phyloP scores from a whole-genome alignment of 257 asterid species.

The Rubia yunnanensis region DNA sequence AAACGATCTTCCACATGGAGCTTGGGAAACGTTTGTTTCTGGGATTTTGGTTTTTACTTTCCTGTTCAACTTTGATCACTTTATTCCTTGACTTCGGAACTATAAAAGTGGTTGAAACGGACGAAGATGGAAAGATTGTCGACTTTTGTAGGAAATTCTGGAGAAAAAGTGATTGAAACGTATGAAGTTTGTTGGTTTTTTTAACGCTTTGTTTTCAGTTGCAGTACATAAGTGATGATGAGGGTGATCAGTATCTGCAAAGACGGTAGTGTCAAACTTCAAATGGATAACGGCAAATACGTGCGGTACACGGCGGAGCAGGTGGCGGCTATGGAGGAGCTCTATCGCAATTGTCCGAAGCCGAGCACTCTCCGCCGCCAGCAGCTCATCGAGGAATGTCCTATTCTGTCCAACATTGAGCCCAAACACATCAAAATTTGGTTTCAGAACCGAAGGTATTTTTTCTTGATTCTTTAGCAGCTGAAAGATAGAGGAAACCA shows the following conservation, averaged over 20 bases:
- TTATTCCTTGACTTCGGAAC: too few relatives aligned
- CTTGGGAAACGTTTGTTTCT: too few relatives aligned
- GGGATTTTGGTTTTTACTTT: too few relatives aligned
- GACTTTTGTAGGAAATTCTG: too few relatives aligned
- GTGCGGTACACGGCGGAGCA: slow-evolving; percentile 98
- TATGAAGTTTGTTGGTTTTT: too few relatives aligned
- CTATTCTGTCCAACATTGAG: slow-evolving; percentile 82
- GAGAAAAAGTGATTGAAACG: too few relatives aligned
- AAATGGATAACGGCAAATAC: slow-evolving; percentile 76
- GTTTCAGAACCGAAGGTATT: slow-evolving; percentile 96
- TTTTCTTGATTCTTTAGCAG: neutral
- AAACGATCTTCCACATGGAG: too few relatives aligned
- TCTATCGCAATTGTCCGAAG: slow-evolving; percentile 89
- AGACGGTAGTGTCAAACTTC: slow-evolving; percentile 47
- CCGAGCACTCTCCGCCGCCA: slow-evolving; percentile 94
- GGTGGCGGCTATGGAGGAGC: slow-evolving; percentile 87
- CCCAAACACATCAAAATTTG: slow-evolving; percentile 99
- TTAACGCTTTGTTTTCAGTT: too few relatives aligned
- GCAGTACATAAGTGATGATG: slow-evolving; percentile 47
- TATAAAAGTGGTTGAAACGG: too few relatives aligned
- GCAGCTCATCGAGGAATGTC: slow-evolving; percentile 85
- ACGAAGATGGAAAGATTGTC: too few relatives aligned
- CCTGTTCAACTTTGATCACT: too few relatives aligned
- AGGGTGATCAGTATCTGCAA: slow-evolving; percentile 77
- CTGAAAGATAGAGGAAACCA: too few relatives aligned